phyloP scores from a whole-genome alignment of 192 early-diverging fungal species.

The Spinellus fusiger region DNA sequence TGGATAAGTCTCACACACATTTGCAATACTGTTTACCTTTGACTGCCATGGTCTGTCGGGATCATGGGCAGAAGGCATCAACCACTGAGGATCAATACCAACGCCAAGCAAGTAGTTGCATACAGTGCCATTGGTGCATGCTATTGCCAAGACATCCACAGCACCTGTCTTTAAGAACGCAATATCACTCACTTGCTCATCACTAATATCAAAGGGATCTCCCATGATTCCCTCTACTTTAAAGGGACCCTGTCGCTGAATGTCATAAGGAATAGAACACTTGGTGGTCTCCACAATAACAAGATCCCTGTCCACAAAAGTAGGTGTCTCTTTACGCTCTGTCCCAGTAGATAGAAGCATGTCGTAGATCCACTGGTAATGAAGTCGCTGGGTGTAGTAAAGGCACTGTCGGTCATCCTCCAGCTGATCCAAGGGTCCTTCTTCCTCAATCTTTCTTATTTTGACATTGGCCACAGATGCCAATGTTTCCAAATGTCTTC shows the following conservation, averaged over 20 bases:
- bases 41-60: background rate
- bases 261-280: background rate
- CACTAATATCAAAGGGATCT: slow-evolving; percentile 1
- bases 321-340: slow-evolving; percentile 16
- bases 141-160: slow-evolving; percentile 49
- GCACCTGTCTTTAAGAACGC: slow-evolving; percentile 36
- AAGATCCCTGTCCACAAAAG: slow-evolving; percentile 12
- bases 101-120: slow-evolving; percentile 59
- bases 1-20: background rate
- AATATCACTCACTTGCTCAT: slow-evolving; percentile 40
- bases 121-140: slow-evolving; percentile 53
- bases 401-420: background rate
- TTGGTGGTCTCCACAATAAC: slow-evolving; percentile 1
- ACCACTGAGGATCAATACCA: slow-evolving; percentile 34
- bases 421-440: background rate
- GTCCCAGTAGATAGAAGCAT: slow-evolving; percentile 27
- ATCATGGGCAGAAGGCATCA: slow-evolving; percentile 1
- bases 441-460: background rate
- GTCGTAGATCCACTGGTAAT: slow-evolving; percentile 40
- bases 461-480: background rate
- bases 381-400: slow-evolving; percentile 21
- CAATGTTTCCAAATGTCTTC: slow-evolving; percentile 17
- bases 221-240: slow-evolving; percentile 21
- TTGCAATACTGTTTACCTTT: background rate
- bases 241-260: slow-evolving; percentile 49